Base-by-base conservation (phyloP, 1,139 yeast genomes). In the Saccharomyces uvarum region DNA sequence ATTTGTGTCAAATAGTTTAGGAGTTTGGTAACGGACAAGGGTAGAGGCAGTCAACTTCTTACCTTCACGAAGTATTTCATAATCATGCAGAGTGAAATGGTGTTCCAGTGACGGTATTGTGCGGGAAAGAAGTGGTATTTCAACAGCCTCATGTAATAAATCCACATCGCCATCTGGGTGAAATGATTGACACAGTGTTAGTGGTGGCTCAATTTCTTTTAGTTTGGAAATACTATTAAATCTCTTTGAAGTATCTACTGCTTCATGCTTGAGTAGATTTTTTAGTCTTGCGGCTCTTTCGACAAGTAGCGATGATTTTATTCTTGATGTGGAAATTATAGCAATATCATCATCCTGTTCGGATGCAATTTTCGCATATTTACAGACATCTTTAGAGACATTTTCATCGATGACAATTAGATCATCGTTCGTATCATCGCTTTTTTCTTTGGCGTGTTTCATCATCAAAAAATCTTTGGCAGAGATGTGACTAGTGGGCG, bases 191-290 rank as follows among this genome's bases (percentile, higher is more conserved):
- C 26, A 26, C 2, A 16, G 7, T 2, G 69, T 67, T 33, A 60
- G 54, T 2, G 69, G 67, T 1, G 63, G 50, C n/a, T 52, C 56
- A 13, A 62, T 2, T 8, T 47, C 50, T n/a, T 56, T 54, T 14
- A 59, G 52, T 48, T 59, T 61, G 1, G 66, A 61, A 3, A 62
- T 54, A 1, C 46, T 52, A 47, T 61, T 57, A 3, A 44, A 47
- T 14, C 66, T 54, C 13, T 54, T 54, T 19, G 52, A 50, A 2
- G 59, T 38, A 5, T 38, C 44, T 8, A 9, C 4, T 16, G 24
- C 19, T 16, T 16, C 44, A 7, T 38, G 5, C 24, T 38, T 16
- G 13, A 16, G 24, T 2, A 38, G 16, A 16, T 38, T 38, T 13
- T 38, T 16, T 7, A 38, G 19, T 16, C 16, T 38, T 9, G 44